phyloP scores from a whole-genome alignment of 768 basidiomycete genomes.

The Tylopilus vinaceipallidus region DNA sequence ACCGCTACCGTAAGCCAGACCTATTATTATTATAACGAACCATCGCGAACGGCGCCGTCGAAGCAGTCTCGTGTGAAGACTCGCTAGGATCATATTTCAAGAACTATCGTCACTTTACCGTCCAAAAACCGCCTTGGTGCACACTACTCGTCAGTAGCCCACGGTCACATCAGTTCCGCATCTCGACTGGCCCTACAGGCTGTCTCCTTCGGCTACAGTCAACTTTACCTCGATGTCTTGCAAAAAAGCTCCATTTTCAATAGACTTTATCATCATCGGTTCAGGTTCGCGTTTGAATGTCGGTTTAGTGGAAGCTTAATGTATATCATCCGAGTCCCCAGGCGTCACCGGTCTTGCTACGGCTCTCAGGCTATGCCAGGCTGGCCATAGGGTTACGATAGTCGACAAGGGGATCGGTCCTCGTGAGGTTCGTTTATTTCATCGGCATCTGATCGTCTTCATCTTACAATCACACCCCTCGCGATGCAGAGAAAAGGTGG shows the following conservation, averaged over 20 bases:
- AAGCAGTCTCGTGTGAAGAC: conserved; percentile 19
- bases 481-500: conserved; percentile 36
- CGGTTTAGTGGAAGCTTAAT: background rate
- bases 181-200: background rate
- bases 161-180: background rate
- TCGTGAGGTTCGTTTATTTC: conserved; percentile 32
- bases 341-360: conserved; percentile 56
- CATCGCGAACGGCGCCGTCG: background rate
- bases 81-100: conserved; percentile 14
- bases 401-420: conserved; percentile 51
- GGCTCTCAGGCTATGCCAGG: conserved; percentile 53
- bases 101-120: conserved; percentile 2
- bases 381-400: conserved; percentile 59
- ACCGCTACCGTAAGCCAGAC: conserved; percentile 13
- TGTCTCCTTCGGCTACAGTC: background rate
- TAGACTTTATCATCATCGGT: conserved; percentile 34
- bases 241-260: conserved; percentile 23
- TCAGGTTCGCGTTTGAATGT: conserved; percentile 21
- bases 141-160: background rate
- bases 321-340: conserved; percentile 1
- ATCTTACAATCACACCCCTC: background rate
- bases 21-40: conserved; percentile 4
- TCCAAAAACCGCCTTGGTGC: conserved; percentile 18
- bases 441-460: background rate
- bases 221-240: conserved; percentile 14